phyloP scores from a whole-genome alignment of 2,329 filamentous ascomycete species.

The Zasmidium angulare region DNA sequence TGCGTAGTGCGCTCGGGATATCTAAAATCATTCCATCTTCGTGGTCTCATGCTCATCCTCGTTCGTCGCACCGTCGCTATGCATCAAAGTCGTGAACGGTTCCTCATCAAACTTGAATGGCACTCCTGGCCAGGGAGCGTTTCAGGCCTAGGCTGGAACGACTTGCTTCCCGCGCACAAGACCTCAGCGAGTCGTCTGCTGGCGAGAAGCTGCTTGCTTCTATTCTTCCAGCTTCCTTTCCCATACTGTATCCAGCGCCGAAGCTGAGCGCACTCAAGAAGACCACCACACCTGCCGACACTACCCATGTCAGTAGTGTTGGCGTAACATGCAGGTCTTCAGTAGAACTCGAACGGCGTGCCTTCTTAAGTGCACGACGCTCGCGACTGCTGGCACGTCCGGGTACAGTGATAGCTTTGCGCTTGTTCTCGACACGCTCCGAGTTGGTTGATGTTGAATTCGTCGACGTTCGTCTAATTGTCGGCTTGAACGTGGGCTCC shows the following conservation, averaged over 20 bases:
- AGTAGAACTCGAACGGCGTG: conserved; percentile 32
- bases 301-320: conserved; percentile 65
- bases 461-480: conserved; percentile 34
- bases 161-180: conserved; percentile 35
- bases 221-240: conserved; percentile 47
- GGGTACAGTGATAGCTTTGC: conserved; percentile 40
- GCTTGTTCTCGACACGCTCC: conserved; percentile 41
- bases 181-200: conserved; percentile 24
- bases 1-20: background rate
- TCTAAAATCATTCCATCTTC: conserved; percentile 2
- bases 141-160: conserved; percentile 34
- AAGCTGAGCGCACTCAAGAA: conserved; percentile 65
- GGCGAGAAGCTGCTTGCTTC: conserved; percentile 21
- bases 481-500: conserved; percentile 37
- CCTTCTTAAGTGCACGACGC: conserved; percentile 46
- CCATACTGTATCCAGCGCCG: conserved; percentile 63
- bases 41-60: background rate
- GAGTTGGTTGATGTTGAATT: conserved; percentile 31
- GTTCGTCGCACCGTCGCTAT: conserved; percentile 9
- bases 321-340: conserved; percentile 50
- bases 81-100: background rate
- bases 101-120: conserved; percentile 29
- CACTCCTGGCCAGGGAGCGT: conserved; percentile 32
- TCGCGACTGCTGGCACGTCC: conserved; percentile 45
- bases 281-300: conserved; percentile 64